Evolutionary conservation across 2,329 filamentous ascomycete species (phyloP).

Genomic region (Aspergillus novofumigatus): DNA sequence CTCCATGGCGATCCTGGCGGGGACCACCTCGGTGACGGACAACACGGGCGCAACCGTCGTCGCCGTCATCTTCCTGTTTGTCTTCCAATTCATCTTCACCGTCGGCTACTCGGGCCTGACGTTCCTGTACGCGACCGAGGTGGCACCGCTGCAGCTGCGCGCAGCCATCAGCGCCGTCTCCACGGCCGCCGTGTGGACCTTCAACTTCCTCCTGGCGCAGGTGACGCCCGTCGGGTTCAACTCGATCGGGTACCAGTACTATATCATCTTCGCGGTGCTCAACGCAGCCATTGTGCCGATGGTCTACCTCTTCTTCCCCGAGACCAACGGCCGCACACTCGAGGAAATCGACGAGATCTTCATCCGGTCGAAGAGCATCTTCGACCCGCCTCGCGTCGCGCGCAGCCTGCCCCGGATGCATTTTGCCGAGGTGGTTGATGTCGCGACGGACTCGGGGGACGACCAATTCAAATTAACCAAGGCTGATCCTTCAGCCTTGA

Average conservation of each 20-base stretch:
- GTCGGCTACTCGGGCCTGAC: constrained; percentile 58
- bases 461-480: not conserved
- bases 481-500: not conserved
- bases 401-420: constrained; percentile 13
- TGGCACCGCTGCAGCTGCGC: constrained; percentile 42
- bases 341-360: constrained; percentile 42
- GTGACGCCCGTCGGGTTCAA: constrained; percentile 36
- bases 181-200: constrained; percentile 43
- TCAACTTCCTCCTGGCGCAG: constrained; percentile 36
- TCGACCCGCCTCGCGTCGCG: constrained; percentile 24
- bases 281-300: constrained; percentile 30
- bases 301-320: constrained; percentile 38
- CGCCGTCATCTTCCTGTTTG: constrained; percentile 54
- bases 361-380: constrained; percentile 25
- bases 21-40: constrained; percentile 44
- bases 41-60: constrained; percentile 49
- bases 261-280: constrained; percentile 43
- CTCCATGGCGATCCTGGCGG: constrained; percentile 41
- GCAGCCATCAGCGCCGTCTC: constrained; percentile 54
- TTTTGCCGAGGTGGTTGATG: constrained; percentile 10
- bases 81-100: constrained; percentile 59
- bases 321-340: constrained; percentile 36
- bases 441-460: not conserved
- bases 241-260: constrained; percentile 46
- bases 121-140: constrained; percentile 58